Base-by-base conservation (phyloP, 1,284 basidiomycete species). In the Naganishia sp. region DNA sequence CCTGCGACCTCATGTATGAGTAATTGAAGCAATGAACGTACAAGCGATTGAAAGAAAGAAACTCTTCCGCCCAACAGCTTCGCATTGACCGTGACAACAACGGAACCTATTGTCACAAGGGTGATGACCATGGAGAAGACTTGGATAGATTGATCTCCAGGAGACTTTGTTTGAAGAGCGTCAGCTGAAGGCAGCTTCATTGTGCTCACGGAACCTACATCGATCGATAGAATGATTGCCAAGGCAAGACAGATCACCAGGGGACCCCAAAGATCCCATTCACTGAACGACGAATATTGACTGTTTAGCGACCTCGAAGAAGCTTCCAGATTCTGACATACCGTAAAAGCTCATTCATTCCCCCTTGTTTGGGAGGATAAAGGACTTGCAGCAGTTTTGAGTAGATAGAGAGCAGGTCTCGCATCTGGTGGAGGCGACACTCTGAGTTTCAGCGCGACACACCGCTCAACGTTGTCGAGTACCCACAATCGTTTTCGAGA, bases 261-360 rank as follows among this genome's bases (percentile, higher is more conserved):
- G 11, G 93, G 94, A 1, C 93, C 94, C 94, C 93, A 97, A 44
- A 97, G 83, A 79, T 97, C 93, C 94, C 94, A 97, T 74, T 96
- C 94, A 70, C 91, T 91, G 72, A 63, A 63, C 67, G 4, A 48
- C 6, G n/a, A 15, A n/a, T n/a, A 28, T 5, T 33, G 53, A 72
- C 66, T 68, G 53, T 49, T 16, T 9, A 44, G 56, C 33, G 31
- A 44, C 43, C 11, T 42, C n/a, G 33, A 43, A 16, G 9, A 28
- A 16, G 15, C 55, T 44, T 21, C 4, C 13, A 28, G 28, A 9
- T 56, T n/a, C n/a, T n/a, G n/a, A 69, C 83, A 67, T 60, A 90
- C 90, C 85, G 84, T 31, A 93, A 79, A 5, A 92, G 89, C 79
- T 92, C 90, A 65, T 89, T 85, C n/a, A 86, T 86, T 1, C 84